Evolutionary conservation across 768 basidiomycete species (phyloP), one percentile per base, ranked within the genome.

Genomic region (Cyclocybe aegerita): DNA sequence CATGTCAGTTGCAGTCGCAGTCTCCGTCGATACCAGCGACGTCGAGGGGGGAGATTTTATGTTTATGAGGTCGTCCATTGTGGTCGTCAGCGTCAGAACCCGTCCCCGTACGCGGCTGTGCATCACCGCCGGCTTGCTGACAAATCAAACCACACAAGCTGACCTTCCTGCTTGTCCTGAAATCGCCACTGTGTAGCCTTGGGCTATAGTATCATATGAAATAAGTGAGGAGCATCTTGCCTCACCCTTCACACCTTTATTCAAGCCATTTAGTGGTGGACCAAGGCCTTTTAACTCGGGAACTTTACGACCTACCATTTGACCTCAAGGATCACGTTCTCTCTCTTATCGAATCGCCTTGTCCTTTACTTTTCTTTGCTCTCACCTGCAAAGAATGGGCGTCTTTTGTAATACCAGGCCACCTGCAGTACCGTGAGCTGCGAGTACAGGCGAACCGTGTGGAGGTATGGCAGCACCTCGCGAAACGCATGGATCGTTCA

Each of bases 1-100:
- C 49, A 79, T 54, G 54, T 75, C 73, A 11, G 77, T 71, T 4
- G 76, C 80, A 31, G 69, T 69, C 4, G 75, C 76, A 7, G 73
- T 68, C 52, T 78, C 77, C 33, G 71, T 62, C 33, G 65, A 78
- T n/a, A 83, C 71, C 35, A 73, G 54, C 14, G 78, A 73, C 15
- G 75, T 67, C 39, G 81, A 76, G 23, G 23, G 23, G 23, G 23
- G 23, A 23, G 23, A 23, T 23, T 23, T 23, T 23, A 23, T 23
- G 23, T 23, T 23, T 23, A 23, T 23, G 23, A 23, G 23, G 23
- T 23, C 23, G 23, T 23, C 23, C 23, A 23, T 23, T 23, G 2
- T 23, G 23, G 23, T 23, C 23, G 23, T 23, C 23, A 23, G 23
- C 23, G 23, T 23, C 23, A 23, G 23, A 23, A 23, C 23, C 23